Evolutionary conservation across 352 stramenopile species (phyloP), one percentile per base, ranked within the genome.

Genomic region (Halophytophthora batemanensis): DNA sequence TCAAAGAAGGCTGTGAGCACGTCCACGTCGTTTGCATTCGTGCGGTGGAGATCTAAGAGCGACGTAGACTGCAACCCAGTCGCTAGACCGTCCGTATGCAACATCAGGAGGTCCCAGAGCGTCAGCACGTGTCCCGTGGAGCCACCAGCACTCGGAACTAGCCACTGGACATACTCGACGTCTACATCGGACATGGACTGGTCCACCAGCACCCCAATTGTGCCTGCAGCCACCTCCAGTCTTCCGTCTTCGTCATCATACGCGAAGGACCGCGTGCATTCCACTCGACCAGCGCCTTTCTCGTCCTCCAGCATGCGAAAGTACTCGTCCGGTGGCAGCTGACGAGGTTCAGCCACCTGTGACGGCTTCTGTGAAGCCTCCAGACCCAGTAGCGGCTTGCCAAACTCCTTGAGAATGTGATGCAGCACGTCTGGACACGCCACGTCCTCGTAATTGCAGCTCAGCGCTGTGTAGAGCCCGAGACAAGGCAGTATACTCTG

Each of bases 1-100:
- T 86, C 73, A 23, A 82, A 74, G 18, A 89, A 80, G 17, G 62
- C 69, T 4, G 65, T 78, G 13, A 86, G 51, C n/a, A 68, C 59
- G 38, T 69, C 53, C 23, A 82, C 55, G 41, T 82, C 72, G 13
- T 81, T 50, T 46, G 40, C 12, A n/a, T 64, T 59, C 17, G 54
- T 50, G n/a, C 44, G 46, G 64, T 71, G 19, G n/a, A 60, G 19
- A 53, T 64, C 38, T 12, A 34, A 12, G 44, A 70, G 66, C 1
- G 65, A 64, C 19, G 44, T 39, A 2, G 56, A 72, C 50, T 81
- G 61, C 39, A 86, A 60, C n/a, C 67, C 56, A 3, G 60, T 41
- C 21, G 79, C 65, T 12, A 84, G 63, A 3, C 23, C 60, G 23
- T 87, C 67, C n/a, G 74, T 49, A 2, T 53, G 62, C 12, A 56